These are phyloP conservation scores for Tetradesmus lagerheimii DNA, from an alignment of 139 green algal species.

Conservation along the genomic window DNA sequence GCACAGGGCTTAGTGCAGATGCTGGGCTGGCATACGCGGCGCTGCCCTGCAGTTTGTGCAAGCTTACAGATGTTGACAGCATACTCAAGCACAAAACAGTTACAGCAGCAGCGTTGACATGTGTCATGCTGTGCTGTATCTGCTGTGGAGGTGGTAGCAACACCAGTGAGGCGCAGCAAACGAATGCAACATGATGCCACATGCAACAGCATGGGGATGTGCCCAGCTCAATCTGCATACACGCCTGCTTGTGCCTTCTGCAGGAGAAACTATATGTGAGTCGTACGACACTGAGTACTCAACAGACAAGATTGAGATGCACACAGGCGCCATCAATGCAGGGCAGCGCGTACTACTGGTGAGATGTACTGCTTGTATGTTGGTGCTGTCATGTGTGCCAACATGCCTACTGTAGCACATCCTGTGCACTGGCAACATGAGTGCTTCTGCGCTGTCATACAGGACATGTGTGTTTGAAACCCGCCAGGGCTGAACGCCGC, in stretches of 20 bases:
- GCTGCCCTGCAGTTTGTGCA: neutral
- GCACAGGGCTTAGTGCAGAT: neutral
- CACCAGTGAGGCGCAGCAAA: neutral
- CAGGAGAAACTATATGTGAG: constrained; percentile 89
- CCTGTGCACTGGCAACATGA: no score
- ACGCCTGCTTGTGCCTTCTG: neutral
- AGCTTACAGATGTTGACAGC: neutral
- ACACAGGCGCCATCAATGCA: constrained; percentile 83
- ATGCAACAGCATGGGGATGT: no score
- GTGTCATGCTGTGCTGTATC: neutral
- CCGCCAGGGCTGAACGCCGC: no score
- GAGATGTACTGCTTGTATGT: constrained; percentile 21
- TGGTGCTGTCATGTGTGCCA: no score
- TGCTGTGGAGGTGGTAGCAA: neutral
- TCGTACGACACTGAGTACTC: constrained; percentile 94
- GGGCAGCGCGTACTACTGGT: constrained; percentile 92
- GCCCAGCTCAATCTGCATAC: no score
- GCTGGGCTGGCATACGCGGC: neutral
- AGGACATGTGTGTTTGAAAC: no score
- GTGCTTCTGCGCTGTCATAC: no score
- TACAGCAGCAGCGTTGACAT: neutral
- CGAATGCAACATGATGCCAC: neutral
- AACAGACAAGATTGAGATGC: constrained; percentile 98
- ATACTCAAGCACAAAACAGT: neutral
- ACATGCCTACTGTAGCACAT: no score